Percentiles rank a stretch among this genome's conserved stretches.
Conservation (phyloP, 139 green algal species). For the Asterochloris sp. region DNA sequence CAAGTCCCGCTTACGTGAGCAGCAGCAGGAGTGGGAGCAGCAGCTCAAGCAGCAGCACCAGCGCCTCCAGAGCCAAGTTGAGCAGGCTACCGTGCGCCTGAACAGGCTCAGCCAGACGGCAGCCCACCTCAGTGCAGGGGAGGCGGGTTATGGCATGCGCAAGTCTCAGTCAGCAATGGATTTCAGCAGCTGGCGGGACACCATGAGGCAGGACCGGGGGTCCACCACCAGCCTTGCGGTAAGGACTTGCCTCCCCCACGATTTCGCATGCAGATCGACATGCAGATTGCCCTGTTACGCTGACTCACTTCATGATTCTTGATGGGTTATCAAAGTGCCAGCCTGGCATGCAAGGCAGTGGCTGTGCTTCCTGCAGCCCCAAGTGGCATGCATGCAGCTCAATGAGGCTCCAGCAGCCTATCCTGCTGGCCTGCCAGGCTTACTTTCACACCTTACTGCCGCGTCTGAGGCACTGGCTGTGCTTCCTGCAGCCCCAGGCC, state of each 20-base stretch:
- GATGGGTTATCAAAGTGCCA: too few relatives aligned
- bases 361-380: background rate
- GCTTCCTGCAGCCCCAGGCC: too few relatives aligned
- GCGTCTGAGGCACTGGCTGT: background rate
- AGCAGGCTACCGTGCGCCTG: background rate
- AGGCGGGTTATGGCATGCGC: background rate
- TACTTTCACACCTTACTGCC: background rate
- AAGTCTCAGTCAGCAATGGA: constrained; percentile 7
- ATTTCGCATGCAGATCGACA: too few relatives aligned
- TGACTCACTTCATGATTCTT: too few relatives aligned
- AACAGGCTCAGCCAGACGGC: background rate
- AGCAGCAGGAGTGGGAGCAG: constrained; percentile 4
- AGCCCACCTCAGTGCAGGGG: background rate
- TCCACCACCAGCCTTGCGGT: background rate
- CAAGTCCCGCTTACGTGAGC: background rate
- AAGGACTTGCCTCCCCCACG: background rate
- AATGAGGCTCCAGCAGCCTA: background rate
- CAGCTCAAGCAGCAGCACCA: constrained; percentile 15
- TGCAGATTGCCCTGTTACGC: too few relatives aligned
- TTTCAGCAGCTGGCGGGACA: constrained; percentile 8
- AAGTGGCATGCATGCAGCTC: background rate
- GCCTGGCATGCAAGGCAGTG: background rate
- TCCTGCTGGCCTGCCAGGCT: background rate
- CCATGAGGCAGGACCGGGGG: background rate
- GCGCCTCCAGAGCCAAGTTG: constrained; percentile 1